Base-by-base conservation (phyloP, 2,329 filamentous ascomycete genomes). In the Annulohypoxylon truncatum region DNA sequence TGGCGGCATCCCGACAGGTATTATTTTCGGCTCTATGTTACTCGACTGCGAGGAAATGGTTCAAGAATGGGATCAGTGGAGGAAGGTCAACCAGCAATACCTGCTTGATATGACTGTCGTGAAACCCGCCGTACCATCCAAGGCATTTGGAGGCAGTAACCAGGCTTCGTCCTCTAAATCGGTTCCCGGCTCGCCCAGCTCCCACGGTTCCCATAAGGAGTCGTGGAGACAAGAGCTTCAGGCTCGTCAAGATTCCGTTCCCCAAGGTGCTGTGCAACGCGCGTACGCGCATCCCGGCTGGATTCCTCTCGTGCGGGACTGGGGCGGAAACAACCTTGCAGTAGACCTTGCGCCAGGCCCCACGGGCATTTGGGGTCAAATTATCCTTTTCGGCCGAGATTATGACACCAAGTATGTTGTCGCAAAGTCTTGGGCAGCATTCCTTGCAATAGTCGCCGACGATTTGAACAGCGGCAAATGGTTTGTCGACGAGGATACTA, bases 341-440 rank as follows among this genome's bases (percentile, higher is more conserved):
- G 88, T 97, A 48, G 96, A 99, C 79, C 84, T 99, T 63, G 93
- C 94, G 5, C 96, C 96, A 20, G 96, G 96, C 2, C 93, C 95
- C 8, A 87, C 88, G 48, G 96, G 96, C 38, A 92, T 90, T 77
- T 99, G 96, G 95, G 96, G 96, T 57, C 96, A 99, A 78, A 89
- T 99, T 71, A 97, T 99, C 74, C 86, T 99, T 67, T 97, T 97
- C 78, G 96, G 96, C 53, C 93, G 96, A 66, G 96, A 99, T 81
- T 99, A 97, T 80, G 96, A 99, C 77, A 97, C 93, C 80, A 99
- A 99, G 82, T 99, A 97, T 77, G 96, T 99, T 5, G 87, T 99
- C 61, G 92, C 96, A 28, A 89, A 92, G 66, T 98, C 95, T 0
- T 99, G 96, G 96, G 88, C 90, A 13, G 87, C 91, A 8, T 94